These are phyloP conservation scores for Dysphania ambrosioides DNA, from an alignment of 148 eudicot genomes.

Conservation along the genomic window DNA sequence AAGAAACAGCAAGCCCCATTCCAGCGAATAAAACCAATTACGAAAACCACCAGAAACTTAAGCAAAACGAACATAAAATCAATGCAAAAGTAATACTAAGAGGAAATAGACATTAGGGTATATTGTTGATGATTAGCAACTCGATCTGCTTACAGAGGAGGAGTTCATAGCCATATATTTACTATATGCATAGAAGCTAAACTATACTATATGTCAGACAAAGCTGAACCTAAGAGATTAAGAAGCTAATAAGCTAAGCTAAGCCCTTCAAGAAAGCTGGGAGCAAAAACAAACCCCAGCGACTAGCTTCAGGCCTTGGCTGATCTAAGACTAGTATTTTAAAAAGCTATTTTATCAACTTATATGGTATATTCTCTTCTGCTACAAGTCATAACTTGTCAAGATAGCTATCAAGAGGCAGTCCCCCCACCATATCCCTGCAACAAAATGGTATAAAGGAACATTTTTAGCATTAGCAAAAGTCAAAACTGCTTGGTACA, in stretches of 20 bases:
- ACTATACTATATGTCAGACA: slow-evolving; percentile 18
- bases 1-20: no score
- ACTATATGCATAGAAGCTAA: background rate
- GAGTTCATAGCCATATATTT: no score
- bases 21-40: no score
- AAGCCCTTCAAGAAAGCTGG: slow-evolving; percentile 23
- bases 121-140: slow-evolving; percentile 3
- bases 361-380: slow-evolving; percentile 29
- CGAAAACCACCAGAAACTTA: background rate
- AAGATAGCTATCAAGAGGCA: slow-evolving; percentile 15
- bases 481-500: slow-evolving; percentile 22
- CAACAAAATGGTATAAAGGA: slow-evolving; percentile 13
- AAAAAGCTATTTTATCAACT: background rate
- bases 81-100: background rate
- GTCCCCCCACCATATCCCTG: slow-evolving; percentile 35
- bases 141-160: background rate
- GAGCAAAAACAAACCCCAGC: slow-evolving; percentile 27
- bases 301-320: slow-evolving; percentile 19
- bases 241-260: slow-evolving; percentile 14
- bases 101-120: background rate
- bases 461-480: slow-evolving; percentile 18
- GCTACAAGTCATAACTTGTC: slow-evolving; percentile 18
- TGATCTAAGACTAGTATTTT: background rate
- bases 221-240: slow-evolving; percentile 12
- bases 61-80: background rate